Base-by-base conservation (phyloP, 2,329 filamentous ascomycete genomes). In the Colletotrichum musae region DNA sequence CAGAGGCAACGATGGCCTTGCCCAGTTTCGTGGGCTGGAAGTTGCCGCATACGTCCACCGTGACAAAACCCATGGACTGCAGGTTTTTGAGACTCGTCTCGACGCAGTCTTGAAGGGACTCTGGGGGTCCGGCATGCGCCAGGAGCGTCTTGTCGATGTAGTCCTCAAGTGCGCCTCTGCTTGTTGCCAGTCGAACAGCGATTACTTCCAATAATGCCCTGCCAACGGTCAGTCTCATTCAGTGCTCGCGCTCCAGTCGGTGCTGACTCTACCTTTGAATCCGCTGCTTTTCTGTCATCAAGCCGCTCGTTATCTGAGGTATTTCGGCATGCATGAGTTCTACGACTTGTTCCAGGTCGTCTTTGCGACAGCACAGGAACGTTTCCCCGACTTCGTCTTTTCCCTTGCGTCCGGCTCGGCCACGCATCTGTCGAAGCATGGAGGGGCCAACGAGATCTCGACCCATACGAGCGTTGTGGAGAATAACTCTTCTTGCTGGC, bases 401-500 rank as follows among this genome's bases (percentile, higher is more conserved):
- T 57, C 93, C 93, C 79, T 94, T 94, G 62, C 93, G 87, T 6
- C 93, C 93, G 21, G 93, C 93, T 70, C 93, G 87, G 3, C 93
- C 93, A 75, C 92, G 88, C 93, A 94, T 95, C 79, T 95, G 93
- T 57, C 92, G 88, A 78, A 95, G 83, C 90, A 95, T 93, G 4
- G 92, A 90, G 13, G 93, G 92, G 0, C 92, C 92, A n/a, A 94
- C 88, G 56, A 94, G 82, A 53, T 94, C 92, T 60, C 91, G 86
- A 0, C 93, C 93, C 91, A 94, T 94, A 48, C 91, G 87, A 36
- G 91, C 92, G 70, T 89, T 91, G 75, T 94, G 92, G 28, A 93
- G 84, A 68, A 95, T 93, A 1, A 95, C 93, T 72, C 93, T 84
- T 61, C 93, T 85, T 7, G 93, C 93, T 15, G 87, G 87, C 15